Percentiles rank a stretch among this genome's conserved stretches.
Conservation (phyloP, 805 yeast genomes). For the Lachancea sp. region DNA sequence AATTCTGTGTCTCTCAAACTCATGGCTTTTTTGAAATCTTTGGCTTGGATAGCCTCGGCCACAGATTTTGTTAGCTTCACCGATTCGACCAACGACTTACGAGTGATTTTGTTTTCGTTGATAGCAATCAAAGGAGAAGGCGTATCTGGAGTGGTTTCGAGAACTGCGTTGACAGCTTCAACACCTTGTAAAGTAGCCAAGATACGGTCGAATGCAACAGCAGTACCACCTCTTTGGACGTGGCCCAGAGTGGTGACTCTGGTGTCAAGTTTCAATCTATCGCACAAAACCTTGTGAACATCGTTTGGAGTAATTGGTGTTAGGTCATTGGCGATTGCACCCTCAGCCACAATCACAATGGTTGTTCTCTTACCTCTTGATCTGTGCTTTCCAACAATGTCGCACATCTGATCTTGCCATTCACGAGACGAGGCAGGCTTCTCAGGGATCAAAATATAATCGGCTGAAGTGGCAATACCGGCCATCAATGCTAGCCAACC, state of each 20-base stretch:
- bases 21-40: slow-evolving; percentile 84
- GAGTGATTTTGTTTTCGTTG: slow-evolving; percentile 76
- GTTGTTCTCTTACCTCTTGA: slow-evolving; percentile 86
- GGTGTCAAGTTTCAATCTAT: slow-evolving; percentile 86
- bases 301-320: slow-evolving; percentile 73
- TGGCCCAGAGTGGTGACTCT: slow-evolving; percentile 94
- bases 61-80: slow-evolving; percentile 83
- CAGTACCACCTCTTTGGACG: slow-evolving; percentile 98
- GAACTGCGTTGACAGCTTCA: slow-evolving; percentile 90
- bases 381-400: slow-evolving; percentile 73
- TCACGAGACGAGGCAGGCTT: slow-evolving; percentile 67
- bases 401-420: slow-evolving; percentile 79
- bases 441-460: slow-evolving; percentile 90
- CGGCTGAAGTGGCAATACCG: slow-evolving; percentile 95
- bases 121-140: slow-evolving; percentile 95
- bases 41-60: slow-evolving; percentile 73
- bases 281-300: slow-evolving; percentile 76
- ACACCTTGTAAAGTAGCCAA: slow-evolving; percentile 96
- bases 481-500: slow-evolving; percentile 99
- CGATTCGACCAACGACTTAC: slow-evolving; percentile 84
- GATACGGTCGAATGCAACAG: slow-evolving; percentile 89
- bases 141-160: slow-evolving; percentile 78
- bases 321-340: slow-evolving; percentile 81
- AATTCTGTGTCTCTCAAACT: slow-evolving; percentile 81
- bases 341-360: slow-evolving; percentile 96